These are phyloP conservation scores for Malus orientalis DNA, from an alignment of 306 rosid genomes.

Conservation along the genomic window DNA sequence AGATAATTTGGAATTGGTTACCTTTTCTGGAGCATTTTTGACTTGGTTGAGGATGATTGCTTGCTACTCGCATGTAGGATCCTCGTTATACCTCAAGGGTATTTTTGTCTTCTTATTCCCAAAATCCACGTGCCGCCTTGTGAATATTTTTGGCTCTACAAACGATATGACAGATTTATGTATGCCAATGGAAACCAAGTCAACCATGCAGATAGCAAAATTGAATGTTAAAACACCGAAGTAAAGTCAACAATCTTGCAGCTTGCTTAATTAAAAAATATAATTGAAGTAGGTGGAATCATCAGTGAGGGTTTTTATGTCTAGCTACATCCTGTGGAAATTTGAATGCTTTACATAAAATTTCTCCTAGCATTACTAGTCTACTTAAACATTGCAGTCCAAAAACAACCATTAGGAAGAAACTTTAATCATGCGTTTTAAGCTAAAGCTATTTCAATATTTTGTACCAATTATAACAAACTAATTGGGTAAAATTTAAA, in stretches of 20 bases:
- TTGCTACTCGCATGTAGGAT: too few relatives aligned
- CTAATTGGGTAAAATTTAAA: neutral
- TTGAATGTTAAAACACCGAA: neutral
- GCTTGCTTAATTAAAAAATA: neutral
- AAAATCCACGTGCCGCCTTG: too few relatives aligned
- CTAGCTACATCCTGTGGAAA: constrained; percentile 8
- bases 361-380: neutral
- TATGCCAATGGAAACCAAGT: constrained; percentile 6
- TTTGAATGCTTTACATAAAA: neutral
- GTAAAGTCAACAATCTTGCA: neutral
- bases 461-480: neutral
- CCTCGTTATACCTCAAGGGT: too few relatives aligned
- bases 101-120: too few relatives aligned
- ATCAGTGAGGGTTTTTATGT: constrained; percentile 7
- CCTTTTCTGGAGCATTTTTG: too few relatives aligned
- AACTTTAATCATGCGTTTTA: neutral
- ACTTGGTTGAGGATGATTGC: too few relatives aligned
- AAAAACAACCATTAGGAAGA: neutral
- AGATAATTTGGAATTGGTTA: too few relatives aligned
- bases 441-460: neutral
- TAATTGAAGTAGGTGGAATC: neutral
- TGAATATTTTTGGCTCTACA: too few relatives aligned
- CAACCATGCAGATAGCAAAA: constrained; percentile 8
- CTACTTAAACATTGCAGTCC: neutral
- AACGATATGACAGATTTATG: neutral